A percentile compares a stretch with the other conserved stretches of the same genome.
Evolutionary conservation across 345 rosid genomes (phyloP).

Genomic region (Salix suchowensis): DNA sequence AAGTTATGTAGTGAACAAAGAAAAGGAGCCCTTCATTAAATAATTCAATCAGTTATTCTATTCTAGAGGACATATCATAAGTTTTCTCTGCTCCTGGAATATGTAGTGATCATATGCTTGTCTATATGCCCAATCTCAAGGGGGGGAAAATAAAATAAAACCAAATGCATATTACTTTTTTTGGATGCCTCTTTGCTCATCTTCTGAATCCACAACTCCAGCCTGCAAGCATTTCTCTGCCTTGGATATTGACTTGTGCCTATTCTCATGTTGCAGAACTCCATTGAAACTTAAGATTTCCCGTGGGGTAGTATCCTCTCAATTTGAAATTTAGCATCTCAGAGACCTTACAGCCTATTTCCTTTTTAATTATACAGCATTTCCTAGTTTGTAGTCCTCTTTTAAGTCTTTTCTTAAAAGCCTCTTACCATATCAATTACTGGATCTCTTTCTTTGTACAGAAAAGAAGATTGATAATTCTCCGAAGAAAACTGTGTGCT

Average conservation of each 20-base stretch:
- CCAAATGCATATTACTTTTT: background rate
- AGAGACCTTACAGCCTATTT: background rate
- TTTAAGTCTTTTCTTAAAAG: background rate
- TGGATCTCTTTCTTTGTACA: conserved; percentile 33
- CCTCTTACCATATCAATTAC: conserved; percentile 3
- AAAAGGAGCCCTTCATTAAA: background rate
- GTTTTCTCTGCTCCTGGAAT: background rate
- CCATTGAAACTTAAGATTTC: background rate
- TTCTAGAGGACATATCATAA: background rate
- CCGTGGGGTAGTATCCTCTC: background rate
- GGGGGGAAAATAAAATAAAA: no score
- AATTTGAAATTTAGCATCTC: background rate
- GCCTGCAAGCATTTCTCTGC: background rate
- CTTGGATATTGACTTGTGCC: background rate
- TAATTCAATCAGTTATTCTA: background rate
- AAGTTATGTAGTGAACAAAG: background rate
- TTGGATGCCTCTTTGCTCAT: background rate
- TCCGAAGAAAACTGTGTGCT: conserved; percentile 67
- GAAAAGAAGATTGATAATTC: conserved; percentile 80
- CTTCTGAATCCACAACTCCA: background rate
- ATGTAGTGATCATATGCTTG: background rate
- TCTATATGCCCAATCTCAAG: background rate
- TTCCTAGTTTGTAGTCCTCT: background rate
- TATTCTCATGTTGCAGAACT: background rate
- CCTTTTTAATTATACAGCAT: background rate